Conservation (phyloP, 306 rosid genomes). For the Citrullus colocynthis region DNA sequence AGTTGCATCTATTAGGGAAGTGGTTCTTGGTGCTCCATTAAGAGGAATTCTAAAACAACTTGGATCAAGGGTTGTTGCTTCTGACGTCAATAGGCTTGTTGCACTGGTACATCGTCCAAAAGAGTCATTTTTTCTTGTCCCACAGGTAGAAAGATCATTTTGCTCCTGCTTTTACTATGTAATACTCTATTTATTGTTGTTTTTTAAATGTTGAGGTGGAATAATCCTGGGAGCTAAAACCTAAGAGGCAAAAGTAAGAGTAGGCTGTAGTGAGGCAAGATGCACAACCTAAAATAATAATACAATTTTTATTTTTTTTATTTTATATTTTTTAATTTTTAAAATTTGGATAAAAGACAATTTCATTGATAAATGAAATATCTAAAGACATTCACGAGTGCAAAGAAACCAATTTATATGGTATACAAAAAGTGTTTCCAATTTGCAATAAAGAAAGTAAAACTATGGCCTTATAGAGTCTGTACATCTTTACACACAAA, state of each 20-base stretch:
- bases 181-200: not conserved
- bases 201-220: not conserved
- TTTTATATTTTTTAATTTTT: no score
- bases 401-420: no score
- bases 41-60: constrained; percentile 63
- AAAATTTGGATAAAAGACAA: no score
- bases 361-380: no score
- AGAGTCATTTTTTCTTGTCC: constrained; percentile 73
- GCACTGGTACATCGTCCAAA: constrained; percentile 89
- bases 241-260: not conserved
- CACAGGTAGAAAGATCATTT: constrained; percentile 38
- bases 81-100: constrained; percentile 38
- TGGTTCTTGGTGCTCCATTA: constrained; percentile 92
- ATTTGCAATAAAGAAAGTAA: no score
- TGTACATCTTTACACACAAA: no score
- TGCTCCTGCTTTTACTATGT: not conserved
- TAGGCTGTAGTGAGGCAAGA: not conserved
- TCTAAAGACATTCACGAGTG: no score
- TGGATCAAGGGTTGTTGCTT: constrained; percentile 40
- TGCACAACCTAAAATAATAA: not conserved
- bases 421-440: no score
- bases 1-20: constrained; percentile 85
- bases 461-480: no score
- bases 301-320: not conserved
- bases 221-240: not conserved